Percentiles rank a stretch among this genome's conserved stretches.
These are phyloP conservation scores for Fusarium papillatum DNA, from an alignment of 2,329 filamentous ascomycete species.

Conservation along the genomic window DNA sequence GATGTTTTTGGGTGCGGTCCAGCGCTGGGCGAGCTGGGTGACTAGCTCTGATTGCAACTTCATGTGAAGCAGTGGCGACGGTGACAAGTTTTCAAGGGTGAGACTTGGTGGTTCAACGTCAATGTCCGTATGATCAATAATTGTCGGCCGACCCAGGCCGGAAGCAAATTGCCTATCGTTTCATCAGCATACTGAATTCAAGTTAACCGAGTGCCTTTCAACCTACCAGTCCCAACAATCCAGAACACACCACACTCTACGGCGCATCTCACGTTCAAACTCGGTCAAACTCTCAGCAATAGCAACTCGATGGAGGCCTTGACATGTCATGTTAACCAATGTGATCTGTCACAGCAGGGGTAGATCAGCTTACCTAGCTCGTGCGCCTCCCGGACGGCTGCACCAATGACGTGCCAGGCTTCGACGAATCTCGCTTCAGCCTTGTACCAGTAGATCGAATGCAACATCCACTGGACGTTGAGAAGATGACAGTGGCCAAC, in stretches of 20 bases:
- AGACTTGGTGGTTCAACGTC: constrained; percentile 50
- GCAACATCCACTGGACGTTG: constrained; percentile 51
- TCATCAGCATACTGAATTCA: neutral
- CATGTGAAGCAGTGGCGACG: constrained; percentile 51
- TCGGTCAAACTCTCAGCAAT: constrained; percentile 42
- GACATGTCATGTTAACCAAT: neutral
- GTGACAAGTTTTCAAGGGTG: constrained; percentile 47
- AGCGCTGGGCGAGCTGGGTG: constrained; percentile 42
- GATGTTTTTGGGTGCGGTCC: constrained; percentile 46
- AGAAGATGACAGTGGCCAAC: constrained; percentile 48
- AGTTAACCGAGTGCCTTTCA: no score
- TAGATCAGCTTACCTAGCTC: constrained; percentile 42
- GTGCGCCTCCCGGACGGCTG: constrained; percentile 51
- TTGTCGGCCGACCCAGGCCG: constrained; percentile 48
- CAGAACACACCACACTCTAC: constrained; percentile 52
- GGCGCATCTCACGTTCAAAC: constrained; percentile 51
- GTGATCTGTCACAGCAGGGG: neutral
- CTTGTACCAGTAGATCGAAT: constrained; percentile 53
- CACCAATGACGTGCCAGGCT: constrained; percentile 50
- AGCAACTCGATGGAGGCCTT: constrained; percentile 47
- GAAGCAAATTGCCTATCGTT: constrained; percentile 52
- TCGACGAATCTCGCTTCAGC: constrained; percentile 50
- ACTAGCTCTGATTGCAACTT: constrained; percentile 53
- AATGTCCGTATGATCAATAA: constrained; percentile 50
- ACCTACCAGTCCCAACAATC: constrained; percentile 53